Percentiles rank a stretch among this genome's conserved stretches.
phyloP scores from a whole-genome alignment of 148 eudicot species.

The Persicaria tinctoria region DNA sequence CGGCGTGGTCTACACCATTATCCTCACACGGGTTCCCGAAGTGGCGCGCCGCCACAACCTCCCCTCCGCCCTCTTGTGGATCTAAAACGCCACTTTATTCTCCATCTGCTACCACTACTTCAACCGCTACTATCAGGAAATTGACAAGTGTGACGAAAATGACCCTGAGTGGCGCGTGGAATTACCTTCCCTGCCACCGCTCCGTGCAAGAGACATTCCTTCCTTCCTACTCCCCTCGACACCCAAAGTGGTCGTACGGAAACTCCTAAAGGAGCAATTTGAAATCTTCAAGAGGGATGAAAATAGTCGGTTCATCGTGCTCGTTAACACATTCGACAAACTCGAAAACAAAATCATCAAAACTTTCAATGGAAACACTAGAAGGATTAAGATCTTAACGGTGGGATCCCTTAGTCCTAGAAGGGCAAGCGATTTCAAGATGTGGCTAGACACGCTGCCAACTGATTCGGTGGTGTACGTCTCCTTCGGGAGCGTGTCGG shows the following conservation, averaged over 20 bases:
- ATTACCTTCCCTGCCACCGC: slow-evolving; percentile 26
- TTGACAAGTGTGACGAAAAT: slow-evolving; percentile 23
- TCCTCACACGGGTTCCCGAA: slow-evolving; percentile 65
- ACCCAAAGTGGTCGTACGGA: background rate
- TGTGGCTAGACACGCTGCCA: slow-evolving; percentile 38
- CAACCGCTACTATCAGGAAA: slow-evolving; percentile 27
- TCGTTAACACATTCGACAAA: slow-evolving; percentile 3
- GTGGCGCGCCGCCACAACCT: slow-evolving; percentile 45
- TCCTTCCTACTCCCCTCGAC: slow-evolving; percentile 26
- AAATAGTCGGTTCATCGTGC: background rate
- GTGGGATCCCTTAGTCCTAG: slow-evolving; percentile 46
- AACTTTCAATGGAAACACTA: slow-evolving; percentile 11
- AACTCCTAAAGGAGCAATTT: background rate
- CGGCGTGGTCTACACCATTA: slow-evolving; percentile 41
- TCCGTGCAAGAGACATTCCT: slow-evolving; percentile 28
- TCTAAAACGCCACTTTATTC: slow-evolving; percentile 49
- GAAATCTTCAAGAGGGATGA: background rate
- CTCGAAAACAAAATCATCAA: background rate
- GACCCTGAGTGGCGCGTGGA: slow-evolving; percentile 23
- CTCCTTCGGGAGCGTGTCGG: slow-evolving; percentile 60
- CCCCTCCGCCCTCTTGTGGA: slow-evolving; percentile 48
- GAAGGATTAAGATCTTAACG: slow-evolving; percentile 20
- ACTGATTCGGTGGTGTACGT: slow-evolving; percentile 38
- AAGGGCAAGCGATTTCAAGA: slow-evolving; percentile 7
- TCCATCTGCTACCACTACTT: slow-evolving; percentile 33